Evolutionary conservation across 345 rosid genomes (phyloP), one percentile per base, ranked within the genome.

Genomic region (Zanthoxylum bungeanum): DNA sequence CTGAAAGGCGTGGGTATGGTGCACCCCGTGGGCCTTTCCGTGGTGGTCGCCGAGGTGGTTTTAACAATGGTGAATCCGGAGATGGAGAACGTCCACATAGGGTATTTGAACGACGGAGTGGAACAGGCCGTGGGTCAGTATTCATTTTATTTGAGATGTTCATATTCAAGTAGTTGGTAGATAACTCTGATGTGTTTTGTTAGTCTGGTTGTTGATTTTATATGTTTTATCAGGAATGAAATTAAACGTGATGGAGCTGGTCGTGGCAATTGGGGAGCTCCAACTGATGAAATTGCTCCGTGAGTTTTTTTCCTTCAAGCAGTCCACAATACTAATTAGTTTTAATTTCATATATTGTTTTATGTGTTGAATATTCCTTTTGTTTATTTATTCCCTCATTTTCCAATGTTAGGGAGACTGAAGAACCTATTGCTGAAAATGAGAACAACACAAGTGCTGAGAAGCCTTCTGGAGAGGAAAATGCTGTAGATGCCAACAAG

Each of bases 51-150:
- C 93, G 90, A 31, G 96, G 94, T 74, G 89, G 88, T 57, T 88
- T 75, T 65, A 77, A 82, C 71, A 79, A 90, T 70, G 93, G 85
- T 40, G 93, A 79, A 40, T 83, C 76, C 78, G 86, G 84, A 51
- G 97, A 89, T 61, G 91, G 91, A n/a, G 91, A 85, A 44, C 96
- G 90, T 8, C 89, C 90, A 22, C 85, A 89, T 0, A 86, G 98
- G 87, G 4, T 36, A 0, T 85, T 31, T 70, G 99, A 96, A 39
- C 97, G 99, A 28, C 97, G 68, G 72, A 96, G 98, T 73, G 96
- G 96, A 55, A 96, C 97, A 64, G 99, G 98, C 36, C 89, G 88
- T 51, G 97, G 98, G 99, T 93, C n/a, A 60, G 95, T 84, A 64
- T 73, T 73, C 60, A 64, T 56, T 76, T 52, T 25, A 30, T 31